These are phyloP conservation scores for Phylloporus sp. DNA, from an alignment of 1,284 basidiomycete species.

Conservation along the genomic window DNA sequence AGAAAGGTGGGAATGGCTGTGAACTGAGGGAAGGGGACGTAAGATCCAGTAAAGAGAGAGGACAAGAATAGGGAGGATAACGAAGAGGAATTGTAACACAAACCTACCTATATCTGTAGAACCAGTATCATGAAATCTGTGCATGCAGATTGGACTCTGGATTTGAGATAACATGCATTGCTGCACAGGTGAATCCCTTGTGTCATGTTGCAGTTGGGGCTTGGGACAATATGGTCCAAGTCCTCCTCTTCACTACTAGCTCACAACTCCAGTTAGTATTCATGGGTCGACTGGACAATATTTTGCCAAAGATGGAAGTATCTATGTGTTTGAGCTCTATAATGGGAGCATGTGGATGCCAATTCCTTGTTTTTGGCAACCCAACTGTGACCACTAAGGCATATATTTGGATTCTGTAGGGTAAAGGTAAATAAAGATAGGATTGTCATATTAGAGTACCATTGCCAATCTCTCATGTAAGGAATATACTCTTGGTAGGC, in stretches of 20 bases:
- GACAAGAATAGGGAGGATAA: no score
- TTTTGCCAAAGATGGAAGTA: not conserved
- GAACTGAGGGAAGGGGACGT: no score
- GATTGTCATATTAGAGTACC: not conserved
- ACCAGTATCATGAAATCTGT: constrained; percentile 16
- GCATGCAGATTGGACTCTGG: constrained; percentile 5
- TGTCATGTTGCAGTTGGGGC: constrained; percentile 9
- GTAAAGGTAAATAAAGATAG: not conserved
- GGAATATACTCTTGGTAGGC: not conserved
- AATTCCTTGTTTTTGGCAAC: not conserved
- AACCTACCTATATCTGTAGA: no score
- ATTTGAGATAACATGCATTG: constrained; percentile 17
- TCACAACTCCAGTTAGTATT: constrained; percentile 16
- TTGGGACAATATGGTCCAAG: constrained; percentile 6
- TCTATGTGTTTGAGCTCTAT: constrained; percentile 14
- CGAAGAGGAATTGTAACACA: no score
- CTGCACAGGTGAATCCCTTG: not conserved
- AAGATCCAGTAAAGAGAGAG: no score
- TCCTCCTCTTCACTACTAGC: constrained; percentile 15
- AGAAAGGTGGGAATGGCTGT: no score
- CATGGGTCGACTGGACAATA: constrained; percentile 4
- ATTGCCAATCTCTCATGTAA: constrained; percentile 5
- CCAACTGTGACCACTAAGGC: not conserved
- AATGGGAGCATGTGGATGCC: constrained; percentile 19
- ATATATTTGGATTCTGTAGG: not conserved